Conservation (phyloP, 257 asterid species). For the Solanum lignicaule region DNA sequence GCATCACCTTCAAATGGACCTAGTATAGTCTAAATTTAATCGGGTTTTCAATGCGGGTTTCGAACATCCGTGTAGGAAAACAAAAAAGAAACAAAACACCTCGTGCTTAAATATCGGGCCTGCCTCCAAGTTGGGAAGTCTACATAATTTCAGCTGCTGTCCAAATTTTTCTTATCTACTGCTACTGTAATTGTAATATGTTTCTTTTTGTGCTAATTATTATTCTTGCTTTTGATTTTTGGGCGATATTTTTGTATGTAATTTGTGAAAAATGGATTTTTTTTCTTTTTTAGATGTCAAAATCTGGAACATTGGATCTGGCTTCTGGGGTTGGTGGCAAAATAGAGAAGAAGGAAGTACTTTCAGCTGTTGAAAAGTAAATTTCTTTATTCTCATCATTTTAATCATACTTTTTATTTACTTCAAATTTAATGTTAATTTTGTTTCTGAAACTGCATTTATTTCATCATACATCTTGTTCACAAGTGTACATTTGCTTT, state of each 20-base stretch:
- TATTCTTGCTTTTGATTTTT: not conserved
- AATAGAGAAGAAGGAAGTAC: conserved; percentile 4
- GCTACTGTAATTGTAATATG: not conserved
- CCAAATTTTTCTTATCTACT: not conserved
- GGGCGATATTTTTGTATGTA: not conserved
- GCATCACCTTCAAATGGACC: not conserved
- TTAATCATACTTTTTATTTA: not conserved
- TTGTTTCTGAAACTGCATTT: not conserved
- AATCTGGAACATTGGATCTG: conserved; percentile 7
- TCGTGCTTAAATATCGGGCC: not conserved
- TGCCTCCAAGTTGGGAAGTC: not conserved
- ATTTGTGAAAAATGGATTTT: not conserved
- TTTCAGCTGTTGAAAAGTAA: conserved; percentile 4
- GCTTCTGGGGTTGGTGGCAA: conserved; percentile 8
- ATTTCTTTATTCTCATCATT: not conserved
- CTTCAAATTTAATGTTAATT: not conserved
- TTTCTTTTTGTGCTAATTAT: not conserved
- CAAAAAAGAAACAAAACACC: no score
- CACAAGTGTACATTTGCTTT: not conserved
- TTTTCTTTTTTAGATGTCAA: not conserved
- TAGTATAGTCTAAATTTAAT: no score
- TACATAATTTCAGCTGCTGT: not conserved
- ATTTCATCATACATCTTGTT: not conserved
- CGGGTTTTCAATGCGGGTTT: rapidly evolving
- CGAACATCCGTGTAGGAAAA: no score